Conservation (phyloP, 345 rosid species). For the Syzygium grande region DNA sequence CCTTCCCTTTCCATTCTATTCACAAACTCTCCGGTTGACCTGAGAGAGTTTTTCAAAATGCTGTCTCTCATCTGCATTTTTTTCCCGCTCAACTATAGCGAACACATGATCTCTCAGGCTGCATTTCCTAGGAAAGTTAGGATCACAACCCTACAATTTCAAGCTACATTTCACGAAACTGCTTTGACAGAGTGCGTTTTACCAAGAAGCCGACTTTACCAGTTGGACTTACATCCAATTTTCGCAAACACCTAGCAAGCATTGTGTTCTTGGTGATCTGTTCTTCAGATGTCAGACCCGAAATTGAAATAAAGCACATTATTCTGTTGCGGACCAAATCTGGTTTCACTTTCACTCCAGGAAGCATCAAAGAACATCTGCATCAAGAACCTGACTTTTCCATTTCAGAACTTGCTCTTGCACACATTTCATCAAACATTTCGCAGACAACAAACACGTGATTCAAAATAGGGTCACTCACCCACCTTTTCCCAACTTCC, state of each 20-base stretch:
- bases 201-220: neutral
- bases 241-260: neutral
- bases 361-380: neutral
- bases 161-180: neutral
- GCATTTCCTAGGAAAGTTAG: neutral
- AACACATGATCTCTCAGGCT: neutral
- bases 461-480: neutral
- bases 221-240: neutral
- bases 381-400: neutral
- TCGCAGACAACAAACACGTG: neutral
- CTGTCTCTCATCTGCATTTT: neutral
- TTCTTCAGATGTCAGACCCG: neutral
- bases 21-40: neutral
- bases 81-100: neutral
- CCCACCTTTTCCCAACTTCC: neutral
- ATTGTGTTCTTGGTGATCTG: neutral
- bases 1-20: neutral
- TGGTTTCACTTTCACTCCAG: neutral
- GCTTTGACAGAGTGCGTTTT: neutral
- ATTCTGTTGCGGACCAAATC: neutral
- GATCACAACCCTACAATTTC: neutral
- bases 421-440: neutral
- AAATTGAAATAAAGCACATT: neutral
- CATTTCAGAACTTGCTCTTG: neutral
- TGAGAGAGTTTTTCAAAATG: neutral